Conservation (phyloP, 768 basidiomycete species). For the Xerocomus brunneocitrinus region DNA sequence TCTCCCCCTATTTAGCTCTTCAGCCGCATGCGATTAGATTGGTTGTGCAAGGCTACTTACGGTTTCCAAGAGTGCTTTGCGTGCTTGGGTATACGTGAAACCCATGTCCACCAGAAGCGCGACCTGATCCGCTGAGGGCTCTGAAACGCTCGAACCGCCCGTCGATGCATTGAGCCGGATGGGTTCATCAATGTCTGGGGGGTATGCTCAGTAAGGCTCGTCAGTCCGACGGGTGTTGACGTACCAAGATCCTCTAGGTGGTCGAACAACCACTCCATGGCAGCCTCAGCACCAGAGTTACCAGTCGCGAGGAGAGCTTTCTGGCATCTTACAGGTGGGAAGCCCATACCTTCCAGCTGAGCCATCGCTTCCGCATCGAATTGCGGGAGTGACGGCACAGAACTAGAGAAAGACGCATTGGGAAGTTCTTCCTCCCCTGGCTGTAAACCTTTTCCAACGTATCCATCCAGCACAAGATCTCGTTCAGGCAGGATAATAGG, state of each 20-base stretch:
- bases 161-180: conserved; percentile 37
- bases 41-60: conserved; percentile 39
- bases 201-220: not conserved
- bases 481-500: conserved; percentile 67
- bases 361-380: conserved; percentile 74
- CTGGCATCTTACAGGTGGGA: conserved; percentile 79
- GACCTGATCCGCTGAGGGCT: conserved; percentile 69
- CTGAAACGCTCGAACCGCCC: conserved; percentile 33
- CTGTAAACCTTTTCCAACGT: conserved; percentile 69
- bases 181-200: conserved; percentile 81
- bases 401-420: conserved; percentile 39
- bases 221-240: conserved; percentile 4
- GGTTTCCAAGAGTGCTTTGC: conserved; percentile 83
- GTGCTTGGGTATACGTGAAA: conserved; percentile 76
- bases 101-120: conserved; percentile 86
- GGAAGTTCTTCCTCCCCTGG: conserved; percentile 66
- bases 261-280: conserved; percentile 93
- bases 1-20: conserved; percentile 47
- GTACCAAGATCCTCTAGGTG: conserved; percentile 94
- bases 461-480: conserved; percentile 58
- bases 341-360: conserved; percentile 87
- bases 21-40: not conserved
- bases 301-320: conserved; percentile 90
- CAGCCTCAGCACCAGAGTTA: conserved; percentile 64
- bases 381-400: conserved; percentile 44